A percentile compares a stretch with the other conserved stretches of the same genome.
phyloP scores from a whole-genome alignment of 345 rosid species.

The Syzygium aqueum region DNA sequence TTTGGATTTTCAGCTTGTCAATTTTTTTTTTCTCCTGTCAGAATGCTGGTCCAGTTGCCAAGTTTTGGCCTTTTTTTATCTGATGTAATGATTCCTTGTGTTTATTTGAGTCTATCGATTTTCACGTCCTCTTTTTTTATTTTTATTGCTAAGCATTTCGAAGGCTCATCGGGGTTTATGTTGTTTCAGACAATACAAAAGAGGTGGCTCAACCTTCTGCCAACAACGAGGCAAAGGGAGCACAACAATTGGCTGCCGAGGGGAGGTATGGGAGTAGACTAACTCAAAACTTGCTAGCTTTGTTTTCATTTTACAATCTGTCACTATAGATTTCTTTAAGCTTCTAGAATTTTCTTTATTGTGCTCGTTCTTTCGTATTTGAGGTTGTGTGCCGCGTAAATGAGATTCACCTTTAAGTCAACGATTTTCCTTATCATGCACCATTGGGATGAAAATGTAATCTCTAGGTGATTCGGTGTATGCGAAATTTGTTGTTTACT shows the following conservation, averaged over 20 bases:
- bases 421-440: not conserved
- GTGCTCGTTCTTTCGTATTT: not conserved
- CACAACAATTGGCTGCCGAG: slow-evolving; percentile 33
- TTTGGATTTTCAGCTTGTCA: not conserved
- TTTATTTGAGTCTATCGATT: not conserved
- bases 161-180: not conserved
- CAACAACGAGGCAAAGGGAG: slow-evolving; percentile 20
- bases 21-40: not conserved
- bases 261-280: slow-evolving; percentile 40
- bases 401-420: not conserved
- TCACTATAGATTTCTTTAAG: not conserved
- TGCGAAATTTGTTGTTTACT: not conserved
- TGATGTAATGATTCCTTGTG: not conserved
- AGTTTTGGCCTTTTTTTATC: not conserved
- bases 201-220: slow-evolving; percentile 26
- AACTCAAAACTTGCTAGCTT: not conserved
- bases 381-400: not conserved
- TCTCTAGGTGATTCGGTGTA: not conserved
- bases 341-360: not conserved
- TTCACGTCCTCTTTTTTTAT: not conserved
- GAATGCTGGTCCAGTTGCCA: not conserved
- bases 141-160: not conserved
- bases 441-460: not conserved
- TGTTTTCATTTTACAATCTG: not conserved
- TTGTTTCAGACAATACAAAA: slow-evolving; percentile 48